Percentiles rank a stretch among this genome's conserved stretches.
phyloP scores from a whole-genome alignment of 768 basidiomycete genomes.

The Russula lepida region DNA sequence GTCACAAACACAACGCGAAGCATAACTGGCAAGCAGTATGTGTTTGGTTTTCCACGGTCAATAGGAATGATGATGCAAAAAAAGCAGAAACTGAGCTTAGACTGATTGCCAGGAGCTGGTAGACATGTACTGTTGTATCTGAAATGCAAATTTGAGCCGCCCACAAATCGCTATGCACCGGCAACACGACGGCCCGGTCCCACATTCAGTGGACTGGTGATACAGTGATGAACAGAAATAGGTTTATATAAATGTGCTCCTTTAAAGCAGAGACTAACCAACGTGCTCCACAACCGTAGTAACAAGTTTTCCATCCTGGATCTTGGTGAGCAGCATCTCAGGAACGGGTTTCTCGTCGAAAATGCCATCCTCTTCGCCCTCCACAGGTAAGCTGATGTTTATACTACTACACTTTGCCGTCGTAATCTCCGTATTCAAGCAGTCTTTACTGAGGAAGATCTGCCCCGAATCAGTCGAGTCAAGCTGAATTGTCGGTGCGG shows the following conservation, averaged over 20 bases:
- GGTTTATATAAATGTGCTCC: background rate
- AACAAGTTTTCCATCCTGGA: slow-evolving; percentile 75
- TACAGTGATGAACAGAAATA: background rate
- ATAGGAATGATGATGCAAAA: background rate
- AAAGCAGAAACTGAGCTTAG: background rate
- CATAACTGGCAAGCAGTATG: background rate
- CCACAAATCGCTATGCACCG: background rate
- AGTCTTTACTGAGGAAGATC: slow-evolving; percentile 82
- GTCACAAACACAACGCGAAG: slow-evolving; percentile 18
- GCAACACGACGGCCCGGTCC: background rate
- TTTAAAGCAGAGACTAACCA: slow-evolving; percentile 32
- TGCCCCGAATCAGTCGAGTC: slow-evolving; percentile 95
- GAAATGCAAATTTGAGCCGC: background rate
- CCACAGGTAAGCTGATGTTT: slow-evolving; percentile 81
- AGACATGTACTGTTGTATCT: background rate
- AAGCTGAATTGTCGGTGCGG: slow-evolving; percentile 84
- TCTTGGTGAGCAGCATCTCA: slow-evolving; percentile 87
- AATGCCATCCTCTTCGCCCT: slow-evolving; percentile 85
- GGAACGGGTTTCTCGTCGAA: slow-evolving; percentile 87
- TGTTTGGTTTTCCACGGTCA: too few species aligned
- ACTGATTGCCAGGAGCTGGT: background rate
- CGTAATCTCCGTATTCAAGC: slow-evolving; percentile 76
- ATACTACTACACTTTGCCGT: slow-evolving; percentile 91
- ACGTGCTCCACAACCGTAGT: slow-evolving; percentile 86
- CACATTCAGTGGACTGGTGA: too few species aligned